Percentiles rank a stretch among this genome's conserved stretches.
These are phyloP conservation scores for Aeminium ludgeri DNA, from an alignment of 495 filamentous ascomycete genomes.

Conservation along the genomic window DNA sequence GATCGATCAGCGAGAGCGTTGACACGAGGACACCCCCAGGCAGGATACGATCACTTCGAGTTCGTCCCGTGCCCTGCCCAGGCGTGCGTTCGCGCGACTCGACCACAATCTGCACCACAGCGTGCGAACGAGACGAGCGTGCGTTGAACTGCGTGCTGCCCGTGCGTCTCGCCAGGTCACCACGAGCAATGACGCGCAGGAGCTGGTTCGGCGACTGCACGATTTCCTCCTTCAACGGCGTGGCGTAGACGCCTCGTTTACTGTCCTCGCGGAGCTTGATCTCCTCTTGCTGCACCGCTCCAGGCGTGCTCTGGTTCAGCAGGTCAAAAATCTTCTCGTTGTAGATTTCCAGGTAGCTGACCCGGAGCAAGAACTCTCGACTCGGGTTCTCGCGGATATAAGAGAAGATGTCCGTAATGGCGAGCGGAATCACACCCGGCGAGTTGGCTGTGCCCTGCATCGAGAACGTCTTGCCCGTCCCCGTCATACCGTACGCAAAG, in stretches of 20 bases:
- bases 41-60: conserved; percentile 50
- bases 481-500: conserved; percentile 98
- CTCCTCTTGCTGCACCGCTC: conserved; percentile 40
- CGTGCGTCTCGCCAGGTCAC: conserved; percentile 75
- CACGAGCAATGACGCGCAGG: conserved; percentile 82
- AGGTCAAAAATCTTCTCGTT: conserved; percentile 96
- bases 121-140: conserved; percentile 90
- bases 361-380: conserved; percentile 83
- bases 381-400: conserved; percentile 95
- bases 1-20: conserved; percentile 85
- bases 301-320: conserved; percentile 48
- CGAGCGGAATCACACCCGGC: conserved; percentile 92
- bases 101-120: conserved; percentile 95
- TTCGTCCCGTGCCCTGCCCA: conserved; percentile 16
- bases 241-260: conserved; percentile 92
- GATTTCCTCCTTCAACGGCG: conserved; percentile 91
- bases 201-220: conserved; percentile 95
- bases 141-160: conserved; percentile 93
- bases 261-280: conserved; percentile 93
- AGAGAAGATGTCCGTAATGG: conserved; percentile 97
- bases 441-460: conserved; percentile 97
- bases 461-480: conserved; percentile 95
- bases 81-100: conserved; percentile 71
- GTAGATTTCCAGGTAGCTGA: conserved; percentile 97
- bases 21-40: conserved; percentile 91